Evolutionary conservation across 805 yeast genomes (phyloP), one percentile per base, ranked within the genome.

Genomic region (Millerago galiae): DNA sequence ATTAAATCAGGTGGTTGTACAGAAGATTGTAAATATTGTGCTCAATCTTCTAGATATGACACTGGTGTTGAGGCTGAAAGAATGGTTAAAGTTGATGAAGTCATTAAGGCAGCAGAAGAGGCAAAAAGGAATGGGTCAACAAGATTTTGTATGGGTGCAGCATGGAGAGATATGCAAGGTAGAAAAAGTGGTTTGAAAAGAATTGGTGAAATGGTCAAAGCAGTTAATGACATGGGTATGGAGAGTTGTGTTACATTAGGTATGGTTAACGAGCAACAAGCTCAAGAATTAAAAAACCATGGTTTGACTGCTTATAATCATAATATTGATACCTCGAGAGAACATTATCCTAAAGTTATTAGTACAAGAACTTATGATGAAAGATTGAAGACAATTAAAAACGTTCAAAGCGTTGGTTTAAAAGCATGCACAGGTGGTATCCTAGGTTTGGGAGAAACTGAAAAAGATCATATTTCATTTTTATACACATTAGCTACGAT

Each of bases 101-200:
- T 84, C 1, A 60, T 80, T 51, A 68, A 63, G 39, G 81, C 77
- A 27, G 93, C 93, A 1, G 65, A 62, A 41, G 71, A 70, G 40
- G 90, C 93, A 11, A 79, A 81, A 52, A 65, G 52, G 6, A 82
- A 83, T 49, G 91, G 91, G 0, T 73, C 83, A 1, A 84, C 93
- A 0, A 68, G 93, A 49, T 84, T 84, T 56, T 84, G 93, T 57
- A 75, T 84, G 79, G 93, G 93, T 37, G 87, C 91, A 10, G 93
- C 93, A 2, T 85, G 91, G 93, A 72, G 93, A 58, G 91, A 83
- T 47, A 84, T 84, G 93, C 66, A 67, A 38, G 91, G 93, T 14
- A 67, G 93, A 38, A 83, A 81, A 59, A 72, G 78, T 14, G 87
- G 83, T 1, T 56, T 84, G 47, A 74, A 71, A 45, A 74, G 67